phyloP scores from a whole-genome alignment of 345 rosid genomes.

The Eucalyptus pauciflora region DNA sequence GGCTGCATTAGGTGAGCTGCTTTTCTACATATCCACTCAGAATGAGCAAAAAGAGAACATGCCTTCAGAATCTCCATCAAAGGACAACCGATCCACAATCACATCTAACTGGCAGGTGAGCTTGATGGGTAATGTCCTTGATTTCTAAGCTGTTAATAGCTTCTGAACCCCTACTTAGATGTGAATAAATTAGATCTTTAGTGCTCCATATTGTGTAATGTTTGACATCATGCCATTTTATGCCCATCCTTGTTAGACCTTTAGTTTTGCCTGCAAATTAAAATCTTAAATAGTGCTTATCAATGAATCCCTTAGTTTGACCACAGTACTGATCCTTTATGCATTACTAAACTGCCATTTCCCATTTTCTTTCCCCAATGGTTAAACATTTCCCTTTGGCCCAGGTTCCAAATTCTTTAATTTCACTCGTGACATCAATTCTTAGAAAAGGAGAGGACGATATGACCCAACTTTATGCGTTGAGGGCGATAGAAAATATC shows the following conservation, averaged over 20 bases:
- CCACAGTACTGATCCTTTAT: background rate
- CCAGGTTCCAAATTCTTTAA: constrained; percentile 90
- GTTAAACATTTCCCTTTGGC: background rate
- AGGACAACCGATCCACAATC: constrained; percentile 46
- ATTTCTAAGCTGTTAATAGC: background rate
- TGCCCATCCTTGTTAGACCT: background rate
- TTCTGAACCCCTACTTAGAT: background rate
- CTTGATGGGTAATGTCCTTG: background rate
- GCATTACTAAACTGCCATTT: background rate
- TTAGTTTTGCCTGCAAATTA: background rate
- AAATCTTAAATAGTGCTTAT: background rate
- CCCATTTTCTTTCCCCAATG: background rate
- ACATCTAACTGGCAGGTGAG: constrained; percentile 82
- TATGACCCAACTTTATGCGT: constrained; percentile 88
- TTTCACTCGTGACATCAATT: constrained; percentile 80
- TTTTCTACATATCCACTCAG: constrained; percentile 93
- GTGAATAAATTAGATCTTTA: background rate
- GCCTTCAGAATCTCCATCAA: constrained; percentile 77
- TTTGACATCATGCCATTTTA: background rate
- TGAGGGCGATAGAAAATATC: constrained; percentile 89
- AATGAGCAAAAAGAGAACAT: constrained; percentile 60
- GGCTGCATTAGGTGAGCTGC: constrained; percentile 97
- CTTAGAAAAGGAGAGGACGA: constrained; percentile 96
- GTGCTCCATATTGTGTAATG: background rate
- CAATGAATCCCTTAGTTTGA: background rate